Conservation (phyloP, 2,329 filamentous ascomycete genomes). For the Diaporthe humulicola region DNA sequence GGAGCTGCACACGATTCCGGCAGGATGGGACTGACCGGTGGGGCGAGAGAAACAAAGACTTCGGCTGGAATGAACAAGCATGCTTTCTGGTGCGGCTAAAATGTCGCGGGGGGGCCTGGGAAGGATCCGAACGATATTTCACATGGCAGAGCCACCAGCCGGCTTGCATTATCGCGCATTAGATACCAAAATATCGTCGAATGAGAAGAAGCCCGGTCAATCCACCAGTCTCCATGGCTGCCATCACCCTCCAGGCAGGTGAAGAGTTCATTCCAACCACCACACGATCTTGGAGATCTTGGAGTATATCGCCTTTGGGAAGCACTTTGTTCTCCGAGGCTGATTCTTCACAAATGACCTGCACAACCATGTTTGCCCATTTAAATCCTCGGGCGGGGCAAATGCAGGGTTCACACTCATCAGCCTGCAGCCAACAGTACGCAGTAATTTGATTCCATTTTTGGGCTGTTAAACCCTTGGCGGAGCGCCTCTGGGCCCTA, state of each 20-base stretch:
- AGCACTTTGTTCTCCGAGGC: background rate
- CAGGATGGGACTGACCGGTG: slow-evolving; percentile 18
- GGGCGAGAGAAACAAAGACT: slow-evolving; percentile 1
- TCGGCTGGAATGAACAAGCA: slow-evolving; percentile 22
- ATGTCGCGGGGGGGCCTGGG: background rate
- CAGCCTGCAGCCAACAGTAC: background rate
- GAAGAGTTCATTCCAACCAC: background rate
- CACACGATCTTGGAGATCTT: background rate
- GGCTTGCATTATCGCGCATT: slow-evolving; percentile 30
- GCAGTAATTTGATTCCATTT: slow-evolving; percentile 9
- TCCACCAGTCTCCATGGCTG: background rate
- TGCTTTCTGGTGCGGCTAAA: slow-evolving; percentile 6
- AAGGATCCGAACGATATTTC: background rate
- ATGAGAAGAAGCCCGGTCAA: background rate
- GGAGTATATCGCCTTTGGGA: background rate
- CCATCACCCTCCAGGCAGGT: background rate
- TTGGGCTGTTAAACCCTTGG: background rate
- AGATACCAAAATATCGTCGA: slow-evolving; percentile 16
- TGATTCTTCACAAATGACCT: background rate
- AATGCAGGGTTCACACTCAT: background rate
- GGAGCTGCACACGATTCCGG: slow-evolving; percentile 17
- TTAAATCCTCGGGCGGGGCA: background rate
- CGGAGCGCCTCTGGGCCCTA: background rate
- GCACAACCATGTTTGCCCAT: background rate
- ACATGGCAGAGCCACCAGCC: slow-evolving; percentile 9